Base-by-base conservation (phyloP, 345 rosid species). In the Pugionium dolabratum region DNA sequence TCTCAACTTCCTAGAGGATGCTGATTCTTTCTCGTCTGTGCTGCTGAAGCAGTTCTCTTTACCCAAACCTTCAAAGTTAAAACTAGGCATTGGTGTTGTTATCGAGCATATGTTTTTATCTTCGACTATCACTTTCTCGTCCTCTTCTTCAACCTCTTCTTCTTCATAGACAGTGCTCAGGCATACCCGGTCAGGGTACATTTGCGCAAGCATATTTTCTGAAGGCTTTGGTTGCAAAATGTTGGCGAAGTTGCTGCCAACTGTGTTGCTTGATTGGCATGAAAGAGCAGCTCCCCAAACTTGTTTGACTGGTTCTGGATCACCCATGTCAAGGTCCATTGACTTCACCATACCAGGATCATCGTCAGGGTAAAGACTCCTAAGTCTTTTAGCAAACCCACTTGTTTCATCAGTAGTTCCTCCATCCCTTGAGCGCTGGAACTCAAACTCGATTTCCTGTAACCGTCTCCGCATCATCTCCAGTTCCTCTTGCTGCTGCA, bases 311-410 rank as follows among this genome's bases (percentile, higher is more conserved):
- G 67, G 72, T 56, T 92, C 98, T 42, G 82, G 75, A 56, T 88
- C 98, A 55, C 95, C 83, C 92, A 79, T 90, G 81, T 90, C 99
- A 65, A 94, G 73, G 49, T 90, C 97, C 97, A 94, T 94, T n/a
- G 99, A 94, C 75, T 88, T 94, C 31, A 90, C 99, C 99, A 90
- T 94, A 66, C 88, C 89, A 10, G 84, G 89, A 45, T 84, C 96
- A 52, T 90, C 99, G 69, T 86, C 95, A 49, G 79, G 80, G 74
- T 77, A 83, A 26, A 77, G 76, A 47, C 81, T 79, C 77, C 74
- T 6, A 33, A 94, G 70, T 82, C 88, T 86, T 74, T 77, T 84
- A 7, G 89, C 90, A 79, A 94, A 88, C 72, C 83, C 81, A 68
- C 90, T 79, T 11, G 82, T 85, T 45, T 63, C 78, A 57, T 74